phyloP scores from a whole-genome alignment of 345 rosid genomes.

The Lagerstroemia speciosa region DNA sequence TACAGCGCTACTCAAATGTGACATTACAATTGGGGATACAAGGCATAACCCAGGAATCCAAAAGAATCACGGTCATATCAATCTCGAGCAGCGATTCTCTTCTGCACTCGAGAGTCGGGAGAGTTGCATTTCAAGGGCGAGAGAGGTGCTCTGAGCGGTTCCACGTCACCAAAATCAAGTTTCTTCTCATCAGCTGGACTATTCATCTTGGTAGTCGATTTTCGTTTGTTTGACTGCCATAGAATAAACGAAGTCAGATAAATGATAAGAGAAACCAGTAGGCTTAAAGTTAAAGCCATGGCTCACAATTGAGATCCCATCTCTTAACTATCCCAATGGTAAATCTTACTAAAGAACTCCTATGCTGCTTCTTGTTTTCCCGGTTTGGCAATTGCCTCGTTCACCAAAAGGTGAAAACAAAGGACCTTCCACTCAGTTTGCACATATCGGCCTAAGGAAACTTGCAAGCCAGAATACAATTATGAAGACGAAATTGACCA shows the following conservation, averaged over 20 bases:
- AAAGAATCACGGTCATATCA: not conserved
- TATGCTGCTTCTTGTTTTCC: not conserved
- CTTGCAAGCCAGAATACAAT: too few species aligned
- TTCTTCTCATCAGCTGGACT: constrained; percentile 36
- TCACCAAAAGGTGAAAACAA: not conserved
- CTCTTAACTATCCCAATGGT: not conserved
- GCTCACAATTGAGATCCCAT: not conserved
- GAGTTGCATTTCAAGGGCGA: constrained; percentile 47
- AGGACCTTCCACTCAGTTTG: too few species aligned
- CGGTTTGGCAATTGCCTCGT: not conserved
- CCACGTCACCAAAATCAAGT: constrained; percentile 32
- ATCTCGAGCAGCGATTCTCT: constrained; percentile 2
- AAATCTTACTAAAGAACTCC: not conserved
- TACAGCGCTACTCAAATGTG: too few species aligned
- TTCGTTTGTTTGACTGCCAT: constrained; percentile 52
- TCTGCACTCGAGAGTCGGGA: constrained; percentile 32
- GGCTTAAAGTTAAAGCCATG: too few species aligned
- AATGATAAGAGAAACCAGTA: not conserved
- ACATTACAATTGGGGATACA: not conserved
- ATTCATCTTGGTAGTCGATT: constrained; percentile 42
- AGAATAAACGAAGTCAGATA: constrained; percentile 9
- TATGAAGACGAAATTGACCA: not conserved
- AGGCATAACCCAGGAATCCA: not conserved
- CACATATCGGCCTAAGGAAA: too few species aligned
- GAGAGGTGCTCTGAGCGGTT: constrained; percentile 41